A percentile compares a stretch with the other conserved stretches of the same genome.
Evolutionary conservation across 768 basidiomycete genomes (phyloP).

Genomic region (Termitomyces sp.): DNA sequence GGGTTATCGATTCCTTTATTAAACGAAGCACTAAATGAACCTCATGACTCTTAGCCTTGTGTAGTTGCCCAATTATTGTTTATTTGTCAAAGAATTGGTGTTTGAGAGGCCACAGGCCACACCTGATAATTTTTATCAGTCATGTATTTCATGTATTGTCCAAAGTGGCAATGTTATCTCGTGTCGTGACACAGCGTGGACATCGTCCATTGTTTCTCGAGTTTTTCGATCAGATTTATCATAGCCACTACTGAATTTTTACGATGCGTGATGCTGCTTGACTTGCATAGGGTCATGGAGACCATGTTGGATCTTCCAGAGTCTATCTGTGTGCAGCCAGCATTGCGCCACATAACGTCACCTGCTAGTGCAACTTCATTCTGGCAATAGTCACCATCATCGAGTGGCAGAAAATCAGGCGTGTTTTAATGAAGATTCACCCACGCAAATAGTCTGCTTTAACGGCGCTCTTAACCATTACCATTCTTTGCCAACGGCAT

Average conservation of each 20-base stretch:
- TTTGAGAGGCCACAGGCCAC: too few species aligned
- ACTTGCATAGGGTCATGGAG: neutral
- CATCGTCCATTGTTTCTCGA: neutral
- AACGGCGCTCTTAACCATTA: too few species aligned
- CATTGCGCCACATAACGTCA: neutral
- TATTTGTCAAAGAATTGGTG: neutral
- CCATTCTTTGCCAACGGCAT: too few species aligned
- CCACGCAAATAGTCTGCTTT: too few species aligned
- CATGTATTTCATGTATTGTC: too few species aligned
- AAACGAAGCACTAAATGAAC: slow-evolving; percentile 3
- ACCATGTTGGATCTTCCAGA: neutral
- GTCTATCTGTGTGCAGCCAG: neutral
- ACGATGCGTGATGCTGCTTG: too few species aligned
- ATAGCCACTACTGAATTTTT: too few species aligned
- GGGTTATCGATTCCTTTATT: slow-evolving; percentile 56
- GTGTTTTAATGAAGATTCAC: too few species aligned
- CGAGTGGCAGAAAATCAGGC: neutral
- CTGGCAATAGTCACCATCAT: neutral
- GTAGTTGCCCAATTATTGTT: neutral
- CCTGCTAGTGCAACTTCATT: too few species aligned
- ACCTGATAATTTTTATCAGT: neutral
- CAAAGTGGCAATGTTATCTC: neutral
- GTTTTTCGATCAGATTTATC: neutral
- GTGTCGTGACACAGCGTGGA: neutral
- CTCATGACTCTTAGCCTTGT: neutral